Conservation (phyloP, 2,329 filamentous ascomycete species). For the Venturia oleaginea region DNA sequence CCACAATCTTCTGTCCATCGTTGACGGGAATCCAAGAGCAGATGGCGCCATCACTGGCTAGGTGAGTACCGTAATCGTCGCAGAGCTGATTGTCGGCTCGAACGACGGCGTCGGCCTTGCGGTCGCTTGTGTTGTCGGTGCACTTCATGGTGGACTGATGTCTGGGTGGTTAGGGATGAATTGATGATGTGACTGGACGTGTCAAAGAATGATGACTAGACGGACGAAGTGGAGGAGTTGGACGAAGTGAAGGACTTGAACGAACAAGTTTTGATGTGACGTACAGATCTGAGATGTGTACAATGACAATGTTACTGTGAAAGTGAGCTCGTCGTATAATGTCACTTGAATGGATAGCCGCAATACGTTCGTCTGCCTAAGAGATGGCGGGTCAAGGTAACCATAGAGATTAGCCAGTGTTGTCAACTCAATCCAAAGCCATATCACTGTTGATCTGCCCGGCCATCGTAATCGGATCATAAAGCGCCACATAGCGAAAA, state of each 20-base stretch:
- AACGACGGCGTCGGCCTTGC: conserved; percentile 23
- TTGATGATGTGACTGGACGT: not conserved
- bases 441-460: conserved; percentile 3
- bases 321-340: not conserved
- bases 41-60: conserved; percentile 20
- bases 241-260: not conserved
- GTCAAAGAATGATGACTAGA: not conserved
- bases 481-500: conserved; percentile 31
- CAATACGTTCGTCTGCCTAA: not conserved
- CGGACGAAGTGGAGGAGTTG: not conserved
- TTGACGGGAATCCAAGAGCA: conserved; percentile 30
- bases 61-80: conserved; percentile 27
- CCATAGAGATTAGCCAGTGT: too few species aligned
- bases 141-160: conserved; percentile 27
- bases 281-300: not conserved
- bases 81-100: conserved; percentile 21
- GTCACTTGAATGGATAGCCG: too few species aligned
- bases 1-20: conserved; percentile 23
- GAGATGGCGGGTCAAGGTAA: too few species aligned
- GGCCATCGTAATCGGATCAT: conserved; percentile 9
- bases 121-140: conserved; percentile 25
- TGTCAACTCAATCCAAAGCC: conserved; percentile 9
- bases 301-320: not conserved
- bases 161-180: too few species aligned
- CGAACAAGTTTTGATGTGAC: not conserved